Base-by-base conservation (phyloP, 75 land plant genomes). In the Cunninghamia lanceolata region DNA sequence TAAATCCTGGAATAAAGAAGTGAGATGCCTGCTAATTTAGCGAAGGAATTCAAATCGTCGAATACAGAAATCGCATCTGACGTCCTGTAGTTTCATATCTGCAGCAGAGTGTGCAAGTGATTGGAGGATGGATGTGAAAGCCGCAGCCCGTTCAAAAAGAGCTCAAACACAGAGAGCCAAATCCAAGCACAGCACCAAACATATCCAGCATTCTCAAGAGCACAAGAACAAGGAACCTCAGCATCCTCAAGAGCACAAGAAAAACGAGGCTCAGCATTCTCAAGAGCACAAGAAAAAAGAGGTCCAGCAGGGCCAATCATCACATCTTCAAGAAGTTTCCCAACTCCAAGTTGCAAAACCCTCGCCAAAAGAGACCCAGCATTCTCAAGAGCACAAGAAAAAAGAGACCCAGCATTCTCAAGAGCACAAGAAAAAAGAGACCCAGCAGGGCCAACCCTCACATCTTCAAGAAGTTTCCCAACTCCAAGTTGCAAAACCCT, bases 111-210 rank as follows among this genome's bases (percentile, higher is more conserved):
- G 25, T 63, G 7, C 8, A 63, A 25, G 28, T 25, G n/a, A 63
- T 25, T 25, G 68, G 2, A 80, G 46, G 10, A 80, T 80, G 82
- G 82, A 80, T 40, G 5, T 11, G 6, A 93, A 93, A 84, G 53
- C 88, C 5, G 34, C 92, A 56, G 94, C 94, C 52, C 91, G 89
- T 63, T 91, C 94, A 9, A 89, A 93, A 82, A 76, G 94, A 81
- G 83, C 89, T 6, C 92, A 93, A 54, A 59, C 92, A 34, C 89
- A 85, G 40, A 87, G 32, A 80, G 82, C 82, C 50, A 80, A 80
- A 25, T 45, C 82, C 47, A 80, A 80, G 42, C 46, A 43, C n/a
- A 80, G 28, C 47, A 9, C 82, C 15, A 80, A 80, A 21, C 82
- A 45, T 43, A 0, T 45, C 10, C 45, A 77, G 8, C 45, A 77